These are phyloP conservation scores for Naganishia onofrii DNA, from an alignment of 768 basidiomycete genomes.

Conservation along the genomic window DNA sequence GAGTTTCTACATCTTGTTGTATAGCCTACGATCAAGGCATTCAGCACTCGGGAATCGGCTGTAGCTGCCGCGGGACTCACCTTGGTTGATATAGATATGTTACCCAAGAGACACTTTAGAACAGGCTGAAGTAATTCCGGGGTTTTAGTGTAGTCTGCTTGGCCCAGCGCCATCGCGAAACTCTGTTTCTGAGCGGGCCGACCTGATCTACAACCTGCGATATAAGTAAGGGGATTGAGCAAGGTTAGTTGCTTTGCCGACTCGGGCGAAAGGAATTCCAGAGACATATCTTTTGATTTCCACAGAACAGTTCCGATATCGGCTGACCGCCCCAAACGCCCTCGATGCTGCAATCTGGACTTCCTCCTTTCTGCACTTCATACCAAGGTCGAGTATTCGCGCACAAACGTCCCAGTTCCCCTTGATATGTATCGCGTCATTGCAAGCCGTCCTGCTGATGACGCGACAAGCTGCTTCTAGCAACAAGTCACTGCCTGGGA, in stretches of 20 bases:
- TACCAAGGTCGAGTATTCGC: slow-evolving; percentile 65
- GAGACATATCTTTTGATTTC: slow-evolving; percentile 71
- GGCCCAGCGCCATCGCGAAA: slow-evolving; percentile 42
- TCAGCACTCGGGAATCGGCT: neutral
- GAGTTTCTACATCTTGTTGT: slow-evolving; percentile 47
- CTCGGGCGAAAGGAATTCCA: neutral
- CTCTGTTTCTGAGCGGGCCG: slow-evolving; percentile 39
- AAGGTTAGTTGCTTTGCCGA: slow-evolving; percentile 24
- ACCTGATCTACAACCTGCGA: slow-evolving; percentile 25
- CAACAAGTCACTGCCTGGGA: slow-evolving; percentile 68
- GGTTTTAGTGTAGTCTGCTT: slow-evolving; percentile 33
- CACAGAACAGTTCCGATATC: slow-evolving; percentile 63
- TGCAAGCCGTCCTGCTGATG: slow-evolving; percentile 66
- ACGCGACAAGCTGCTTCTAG: slow-evolving; percentile 70
- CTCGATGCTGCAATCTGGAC: slow-evolving; percentile 76
- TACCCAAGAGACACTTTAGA: slow-evolving; percentile 35
- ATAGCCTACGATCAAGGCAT: slow-evolving; percentile 4
- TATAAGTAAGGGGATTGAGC: slow-evolving; percentile 1
- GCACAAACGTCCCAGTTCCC: slow-evolving; percentile 45
- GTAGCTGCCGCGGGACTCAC: slow-evolving; percentile 25
- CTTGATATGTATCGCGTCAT: slow-evolving; percentile 55
- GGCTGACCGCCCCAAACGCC: slow-evolving; percentile 69
- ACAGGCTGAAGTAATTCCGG: slow-evolving; percentile 20
- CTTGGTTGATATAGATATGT: slow-evolving; percentile 37
- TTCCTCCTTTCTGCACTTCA: slow-evolving; percentile 63